Evolutionary conservation across 1,284 basidiomycete species (phyloP).

Genomic region (Moniliophthora roreri): DNA sequence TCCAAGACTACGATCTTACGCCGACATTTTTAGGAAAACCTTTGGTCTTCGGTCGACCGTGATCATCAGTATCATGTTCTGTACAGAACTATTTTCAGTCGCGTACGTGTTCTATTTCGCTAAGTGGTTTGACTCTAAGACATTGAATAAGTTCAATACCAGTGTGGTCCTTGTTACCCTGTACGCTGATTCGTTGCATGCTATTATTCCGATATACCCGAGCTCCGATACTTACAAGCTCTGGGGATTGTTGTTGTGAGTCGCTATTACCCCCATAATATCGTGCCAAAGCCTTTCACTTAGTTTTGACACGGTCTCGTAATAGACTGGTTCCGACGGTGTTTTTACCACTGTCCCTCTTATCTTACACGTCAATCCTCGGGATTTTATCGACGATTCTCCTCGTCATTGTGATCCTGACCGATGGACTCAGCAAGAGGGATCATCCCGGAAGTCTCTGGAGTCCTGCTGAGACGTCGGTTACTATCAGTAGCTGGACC

Average conservation of each 20-base stretch:
- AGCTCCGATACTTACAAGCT: slow-evolving; percentile 77
- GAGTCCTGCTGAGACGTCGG: slow-evolving; percentile 70
- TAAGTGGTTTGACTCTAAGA: slow-evolving; percentile 17
- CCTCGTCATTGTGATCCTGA: slow-evolving; percentile 77
- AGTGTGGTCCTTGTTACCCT: slow-evolving; percentile 86
- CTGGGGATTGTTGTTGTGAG: slow-evolving; percentile 71
- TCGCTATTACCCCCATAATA: slow-evolving; percentile 11
- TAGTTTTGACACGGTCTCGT: slow-evolving; percentile 3
- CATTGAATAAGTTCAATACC: slow-evolving; percentile 12
- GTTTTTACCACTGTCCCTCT: slow-evolving; percentile 79
- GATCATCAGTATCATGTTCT: slow-evolving; percentile 77
- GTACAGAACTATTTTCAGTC: slow-evolving; percentile 81
- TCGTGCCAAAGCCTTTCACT: background rate
- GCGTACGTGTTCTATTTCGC: slow-evolving; percentile 41
- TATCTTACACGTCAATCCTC: slow-evolving; percentile 85
- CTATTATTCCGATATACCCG: slow-evolving; percentile 67
- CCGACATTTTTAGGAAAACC: slow-evolving; percentile 86
- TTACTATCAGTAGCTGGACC: slow-evolving; percentile 53
- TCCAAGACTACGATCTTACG: slow-evolving; percentile 74
- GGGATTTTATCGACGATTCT: slow-evolving; percentile 81
- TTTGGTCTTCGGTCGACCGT: slow-evolving; percentile 75
- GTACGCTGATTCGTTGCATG: slow-evolving; percentile 82
- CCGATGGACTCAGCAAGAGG: slow-evolving; percentile 84
- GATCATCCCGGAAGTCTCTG: slow-evolving; percentile 82
- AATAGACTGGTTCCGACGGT: slow-evolving; percentile 77